Evolutionary conservation across 169 alveolate genomes (phyloP), one percentile per base, ranked within the genome.

Genomic region (Babesia bigemina): DNA sequence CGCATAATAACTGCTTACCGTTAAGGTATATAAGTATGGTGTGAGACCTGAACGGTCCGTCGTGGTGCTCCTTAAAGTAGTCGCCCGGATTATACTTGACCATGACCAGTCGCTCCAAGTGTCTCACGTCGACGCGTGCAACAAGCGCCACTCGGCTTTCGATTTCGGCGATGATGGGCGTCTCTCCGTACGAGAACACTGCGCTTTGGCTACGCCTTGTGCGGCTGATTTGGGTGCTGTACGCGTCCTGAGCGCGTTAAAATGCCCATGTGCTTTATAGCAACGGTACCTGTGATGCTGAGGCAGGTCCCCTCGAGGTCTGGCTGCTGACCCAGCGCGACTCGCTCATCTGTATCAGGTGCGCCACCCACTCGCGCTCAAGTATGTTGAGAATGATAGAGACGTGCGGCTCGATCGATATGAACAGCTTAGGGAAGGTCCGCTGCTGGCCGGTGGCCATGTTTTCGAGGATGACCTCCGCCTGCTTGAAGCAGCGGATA

Each of bases 11-110:
- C 12, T 11, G 36, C 78, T 39, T 63, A 76, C 90, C 91, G 62
- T 88, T 88, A 28, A 88, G 77, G 59, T 88, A 88, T 36, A 88
- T 60, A 61, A 88, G 61, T 39, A 88, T 76, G 26, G 93, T 88
- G 44, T 84, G 90, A 42, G 91, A 55, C 39, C 93, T 55, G 69
- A 88, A 88, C 22, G 91, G 55, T 6, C 93, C 93, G 61, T 88
- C 93, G 70, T 88, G 93, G 63, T 88, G 93, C 61, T 81, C 72
- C 75, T 88, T 88, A 76, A 88, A 88, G 61, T 88, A 88, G 83
- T 88, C 90, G 55, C 88, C 86, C 52, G 90, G 83, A 52, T 72
- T 70, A 70, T 88, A 88, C 71, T 85, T 84, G 55, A 88, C 93
- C 86, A 88, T 85, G 17, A 88, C 93, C 67, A 88, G 81, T n/a